Conservation (phyloP, 2,329 filamentous ascomycete genomes). For the Hypoxylon sp. region DNA sequence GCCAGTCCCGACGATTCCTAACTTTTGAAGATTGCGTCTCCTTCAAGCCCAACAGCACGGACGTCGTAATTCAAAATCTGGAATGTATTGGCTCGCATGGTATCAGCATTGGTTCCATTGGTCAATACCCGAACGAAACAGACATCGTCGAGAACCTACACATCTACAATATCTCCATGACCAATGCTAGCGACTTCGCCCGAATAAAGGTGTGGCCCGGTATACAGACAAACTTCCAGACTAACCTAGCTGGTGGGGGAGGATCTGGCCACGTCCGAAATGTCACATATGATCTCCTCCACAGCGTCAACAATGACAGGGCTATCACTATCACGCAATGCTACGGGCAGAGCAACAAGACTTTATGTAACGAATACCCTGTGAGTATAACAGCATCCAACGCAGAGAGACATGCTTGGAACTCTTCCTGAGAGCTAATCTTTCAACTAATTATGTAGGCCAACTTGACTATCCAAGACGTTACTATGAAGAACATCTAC, state of each 20-base stretch:
- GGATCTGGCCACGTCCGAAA: conserved; percentile 72
- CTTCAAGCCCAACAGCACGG: conserved; percentile 81
- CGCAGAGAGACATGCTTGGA: not conserved
- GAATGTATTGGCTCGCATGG: conserved; percentile 79
- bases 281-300: conserved; percentile 75
- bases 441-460: conserved; percentile 17
- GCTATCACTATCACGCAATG: conserved; percentile 76
- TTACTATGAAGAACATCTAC: conserved; percentile 46
- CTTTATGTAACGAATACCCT: conserved; percentile 57
- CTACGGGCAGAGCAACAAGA: conserved; percentile 63
- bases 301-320: conserved; percentile 74
- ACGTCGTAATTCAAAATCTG: conserved; percentile 77
- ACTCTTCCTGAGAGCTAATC: not conserved
- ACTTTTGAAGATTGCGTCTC: conserved; percentile 71
- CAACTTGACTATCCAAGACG: conserved; percentile 44
- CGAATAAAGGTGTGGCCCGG: conserved; percentile 83
- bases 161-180: conserved; percentile 72
- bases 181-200: conserved; percentile 74
- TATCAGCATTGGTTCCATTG: conserved; percentile 79
- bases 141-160: conserved; percentile 80
- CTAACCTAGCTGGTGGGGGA: conserved; percentile 76
- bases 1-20: not conserved
- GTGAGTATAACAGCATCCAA: conserved; percentile 23
- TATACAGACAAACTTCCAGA: conserved; percentile 66
- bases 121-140: conserved; percentile 74